Evolutionary conservation across 2,329 filamentous ascomycete species (phyloP).

Genomic region (Pseudogymnoascus sp.): DNA sequence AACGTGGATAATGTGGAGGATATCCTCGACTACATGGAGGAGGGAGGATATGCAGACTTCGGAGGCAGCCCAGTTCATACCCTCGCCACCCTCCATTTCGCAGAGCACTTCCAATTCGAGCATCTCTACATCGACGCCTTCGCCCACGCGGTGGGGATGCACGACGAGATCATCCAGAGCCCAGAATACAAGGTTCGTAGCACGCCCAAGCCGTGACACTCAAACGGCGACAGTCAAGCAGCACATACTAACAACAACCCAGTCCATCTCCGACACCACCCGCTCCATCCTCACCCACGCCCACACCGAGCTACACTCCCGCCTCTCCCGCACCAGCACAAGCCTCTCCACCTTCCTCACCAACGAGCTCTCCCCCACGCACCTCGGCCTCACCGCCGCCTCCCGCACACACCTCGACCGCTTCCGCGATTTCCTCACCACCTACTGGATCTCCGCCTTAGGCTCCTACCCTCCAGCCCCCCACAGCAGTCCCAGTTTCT

Average conservation of each 20-base stretch:
- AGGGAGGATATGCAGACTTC: slow-evolving; percentile 62
- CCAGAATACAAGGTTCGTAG: slow-evolving; percentile 52
- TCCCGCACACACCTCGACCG: slow-evolving; percentile 60
- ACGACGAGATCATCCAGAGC: slow-evolving; percentile 45
- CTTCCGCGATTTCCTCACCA: slow-evolving; percentile 60
- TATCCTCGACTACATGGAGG: slow-evolving; percentile 56
- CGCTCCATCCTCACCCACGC: slow-evolving; percentile 57
- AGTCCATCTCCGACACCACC: slow-evolving; percentile 45
- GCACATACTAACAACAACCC: slow-evolving; percentile 11
- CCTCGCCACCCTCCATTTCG: slow-evolving; percentile 56
- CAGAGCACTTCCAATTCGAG: slow-evolving; percentile 54
- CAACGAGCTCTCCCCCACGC: slow-evolving; percentile 57
- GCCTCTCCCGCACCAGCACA: slow-evolving; percentile 47
- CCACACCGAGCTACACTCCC: slow-evolving; percentile 55
- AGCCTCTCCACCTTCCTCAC: slow-evolving; percentile 61
- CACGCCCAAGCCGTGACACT: background rate
- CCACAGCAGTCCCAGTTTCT: slow-evolving; percentile 38
- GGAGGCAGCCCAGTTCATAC: slow-evolving; percentile 58
- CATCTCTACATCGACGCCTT: slow-evolving; percentile 67
- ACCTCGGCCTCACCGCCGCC: slow-evolving; percentile 54
- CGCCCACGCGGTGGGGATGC: slow-evolving; percentile 72
- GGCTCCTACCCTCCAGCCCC: slow-evolving; percentile 61
- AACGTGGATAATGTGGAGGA: slow-evolving; percentile 50
- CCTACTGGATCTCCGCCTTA: slow-evolving; percentile 57
- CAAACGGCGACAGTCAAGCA: background rate